These are phyloP conservation scores for Agapanthus africanus DNA, from an alignment of 106 monocot genomes.

Conservation along the genomic window DNA sequence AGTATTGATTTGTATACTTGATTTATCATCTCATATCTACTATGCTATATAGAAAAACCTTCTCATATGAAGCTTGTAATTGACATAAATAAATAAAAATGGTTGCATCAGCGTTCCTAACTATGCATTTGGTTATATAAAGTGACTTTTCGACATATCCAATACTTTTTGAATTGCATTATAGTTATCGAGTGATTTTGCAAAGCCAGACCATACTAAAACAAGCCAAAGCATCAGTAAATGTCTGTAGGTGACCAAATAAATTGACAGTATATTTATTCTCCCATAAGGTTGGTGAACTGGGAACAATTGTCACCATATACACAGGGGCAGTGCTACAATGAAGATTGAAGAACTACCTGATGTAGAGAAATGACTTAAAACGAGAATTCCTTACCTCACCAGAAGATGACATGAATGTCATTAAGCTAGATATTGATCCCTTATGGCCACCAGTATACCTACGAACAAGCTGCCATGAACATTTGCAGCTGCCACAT, in stretches of 20 bases:
- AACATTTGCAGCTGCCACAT: slow-evolving; percentile 7
- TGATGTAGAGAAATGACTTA: neutral
- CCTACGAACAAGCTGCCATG: slow-evolving; percentile 76
- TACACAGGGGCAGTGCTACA: neutral
- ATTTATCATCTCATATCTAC: neutral
- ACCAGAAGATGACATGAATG: slow-evolving; percentile 86
- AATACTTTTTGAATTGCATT: neutral
- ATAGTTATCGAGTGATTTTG: neutral
- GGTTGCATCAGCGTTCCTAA: neutral
- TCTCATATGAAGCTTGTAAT: neutral
- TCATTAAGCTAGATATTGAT: slow-evolving; percentile 88
- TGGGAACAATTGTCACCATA: neutral
- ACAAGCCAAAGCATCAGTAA: neutral
- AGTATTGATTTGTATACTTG: neutral
- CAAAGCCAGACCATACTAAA: neutral
- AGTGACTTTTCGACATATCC: neutral
- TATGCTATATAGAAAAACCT: neutral
- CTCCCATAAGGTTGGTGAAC: neutral
- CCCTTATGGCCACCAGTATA: slow-evolving; percentile 99
- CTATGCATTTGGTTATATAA: neutral
- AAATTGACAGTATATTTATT: neutral
- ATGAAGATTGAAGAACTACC: neutral
- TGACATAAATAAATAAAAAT: neutral
- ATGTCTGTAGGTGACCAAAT: neutral
- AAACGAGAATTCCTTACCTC: slow-evolving; percentile 48